Evolutionary conservation across 75 land plant species (phyloP).

Genomic region (Cupressus sempervirens): DNA sequence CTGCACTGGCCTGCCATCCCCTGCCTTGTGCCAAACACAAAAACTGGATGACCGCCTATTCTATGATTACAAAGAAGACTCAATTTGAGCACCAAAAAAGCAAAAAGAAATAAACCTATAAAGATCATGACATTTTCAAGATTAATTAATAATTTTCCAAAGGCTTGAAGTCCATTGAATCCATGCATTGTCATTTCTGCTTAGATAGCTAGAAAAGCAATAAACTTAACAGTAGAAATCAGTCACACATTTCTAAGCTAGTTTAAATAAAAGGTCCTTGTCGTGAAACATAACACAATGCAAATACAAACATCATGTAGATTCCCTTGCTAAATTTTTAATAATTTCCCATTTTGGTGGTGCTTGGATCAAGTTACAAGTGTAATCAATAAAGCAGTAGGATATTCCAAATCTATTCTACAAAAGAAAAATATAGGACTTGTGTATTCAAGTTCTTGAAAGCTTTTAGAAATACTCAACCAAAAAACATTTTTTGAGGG

Average conservation of each 20-base stretch:
- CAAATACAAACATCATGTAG: not conserved
- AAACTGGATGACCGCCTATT: not conserved
- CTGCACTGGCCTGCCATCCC: slow-evolving; percentile 34
- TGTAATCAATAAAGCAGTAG: not conserved
- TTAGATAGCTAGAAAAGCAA: not conserved
- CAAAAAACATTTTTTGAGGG: not conserved
- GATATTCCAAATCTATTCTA: not conserved
- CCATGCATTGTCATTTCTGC: not conserved
- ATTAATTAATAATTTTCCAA: not conserved
- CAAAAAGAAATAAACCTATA: not conserved
- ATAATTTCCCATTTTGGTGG: not conserved
- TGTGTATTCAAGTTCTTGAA: not conserved
- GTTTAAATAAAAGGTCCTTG: not conserved
- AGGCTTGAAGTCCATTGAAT: not conserved
- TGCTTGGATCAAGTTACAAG: not conserved
- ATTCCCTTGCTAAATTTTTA: not conserved
- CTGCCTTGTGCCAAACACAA: slow-evolving; percentile 13
- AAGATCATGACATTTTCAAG: not conserved
- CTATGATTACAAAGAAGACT: not conserved
- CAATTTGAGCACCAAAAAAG: not conserved
- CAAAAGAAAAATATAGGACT: not conserved
- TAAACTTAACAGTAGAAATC: not conserved
- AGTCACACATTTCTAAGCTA: not conserved
- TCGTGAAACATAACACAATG: not conserved
- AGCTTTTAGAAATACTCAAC: not conserved